These are phyloP conservation scores for Saturnispora besseyi DNA, from an alignment of 805 yeast species.

Conservation along the genomic window DNA sequence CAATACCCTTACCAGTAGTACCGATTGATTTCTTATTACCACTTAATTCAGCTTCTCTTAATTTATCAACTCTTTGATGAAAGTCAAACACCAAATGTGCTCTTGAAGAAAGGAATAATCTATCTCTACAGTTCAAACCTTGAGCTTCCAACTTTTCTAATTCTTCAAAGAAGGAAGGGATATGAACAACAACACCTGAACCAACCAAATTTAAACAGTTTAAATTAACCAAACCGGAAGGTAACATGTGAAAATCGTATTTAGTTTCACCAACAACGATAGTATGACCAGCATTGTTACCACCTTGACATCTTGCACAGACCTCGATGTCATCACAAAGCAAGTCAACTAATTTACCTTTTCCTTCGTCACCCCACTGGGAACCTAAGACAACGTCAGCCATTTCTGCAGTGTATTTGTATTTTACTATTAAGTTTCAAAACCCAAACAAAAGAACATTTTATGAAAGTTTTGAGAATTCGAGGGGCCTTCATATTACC, in stretches of 20 bases:
- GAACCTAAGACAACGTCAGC: conserved; percentile 93
- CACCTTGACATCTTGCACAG: conserved; percentile 98
- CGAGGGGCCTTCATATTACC: background rate
- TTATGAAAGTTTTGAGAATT: background rate
- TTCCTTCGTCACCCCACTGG: conserved; percentile 99
- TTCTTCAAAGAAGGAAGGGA: conserved; percentile 88
- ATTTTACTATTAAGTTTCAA: background rate
- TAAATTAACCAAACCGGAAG: conserved; percentile 94
- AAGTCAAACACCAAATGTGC: conserved; percentile 96
- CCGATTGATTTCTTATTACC: conserved; percentile 81
- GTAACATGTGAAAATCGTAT: conserved; percentile 98
- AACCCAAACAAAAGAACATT: background rate
- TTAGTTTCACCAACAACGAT: conserved; percentile 83
- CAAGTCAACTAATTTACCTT: conserved; percentile 93
- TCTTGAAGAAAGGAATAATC: conserved; percentile 84
- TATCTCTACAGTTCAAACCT: conserved; percentile 66
- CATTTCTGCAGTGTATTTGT: conserved; percentile 30
- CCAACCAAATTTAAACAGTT: conserved; percentile 87
- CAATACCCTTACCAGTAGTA: conserved; percentile 98
- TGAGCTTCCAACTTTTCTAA: conserved; percentile 70
- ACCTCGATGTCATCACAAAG: conserved; percentile 92
- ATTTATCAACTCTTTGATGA: conserved; percentile 94
- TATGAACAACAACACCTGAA: conserved; percentile 92
- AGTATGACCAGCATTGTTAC: conserved; percentile 99
- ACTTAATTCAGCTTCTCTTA: conserved; percentile 86